phyloP scores from a whole-genome alignment of 1,284 basidiomycete species.

The Wolfiporia cocos region DNA sequence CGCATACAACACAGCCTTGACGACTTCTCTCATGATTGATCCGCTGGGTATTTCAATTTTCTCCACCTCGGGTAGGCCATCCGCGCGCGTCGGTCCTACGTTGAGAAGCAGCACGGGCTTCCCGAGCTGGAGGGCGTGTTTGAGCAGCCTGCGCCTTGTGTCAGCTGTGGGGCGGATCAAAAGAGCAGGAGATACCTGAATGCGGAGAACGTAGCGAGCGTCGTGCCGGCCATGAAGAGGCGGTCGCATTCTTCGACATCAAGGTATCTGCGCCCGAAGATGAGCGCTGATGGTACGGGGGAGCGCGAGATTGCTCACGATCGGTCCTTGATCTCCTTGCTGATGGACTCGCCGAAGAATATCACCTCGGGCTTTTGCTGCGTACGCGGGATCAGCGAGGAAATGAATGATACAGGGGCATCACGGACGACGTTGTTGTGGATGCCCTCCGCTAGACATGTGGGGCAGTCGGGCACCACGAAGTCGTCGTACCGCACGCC shows the following conservation, averaged over 20 bases:
- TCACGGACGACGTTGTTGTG: conserved; percentile 45
- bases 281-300: background rate
- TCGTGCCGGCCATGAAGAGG: conserved; percentile 81
- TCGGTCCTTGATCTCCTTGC: conserved; percentile 50
- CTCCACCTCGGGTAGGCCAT: conserved; percentile 63
- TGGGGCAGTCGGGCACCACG: conserved; percentile 70
- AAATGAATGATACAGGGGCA: conserved; percentile 6
- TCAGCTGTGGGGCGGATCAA: background rate
- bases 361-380: conserved; percentile 82
- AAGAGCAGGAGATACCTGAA: conserved; percentile 49
- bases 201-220: conserved; percentile 88
- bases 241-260: conserved; percentile 59
- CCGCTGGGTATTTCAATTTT: conserved; percentile 76
- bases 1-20: conserved; percentile 49
- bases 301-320: conserved; percentile 47
- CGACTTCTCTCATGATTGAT: conserved; percentile 60
- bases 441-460: conserved; percentile 51
- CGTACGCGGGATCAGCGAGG: conserved; percentile 1
- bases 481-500: conserved; percentile 74
- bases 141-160: conserved; percentile 54
- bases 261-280: conserved; percentile 38
- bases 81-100: conserved; percentile 81
- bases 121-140: conserved; percentile 66
- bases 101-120: conserved; percentile 83
- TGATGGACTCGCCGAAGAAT: conserved; percentile 87